phyloP scores from a whole-genome alignment of 1,284 basidiomycete genomes.

The Exobasidium cylindrosporum region DNA sequence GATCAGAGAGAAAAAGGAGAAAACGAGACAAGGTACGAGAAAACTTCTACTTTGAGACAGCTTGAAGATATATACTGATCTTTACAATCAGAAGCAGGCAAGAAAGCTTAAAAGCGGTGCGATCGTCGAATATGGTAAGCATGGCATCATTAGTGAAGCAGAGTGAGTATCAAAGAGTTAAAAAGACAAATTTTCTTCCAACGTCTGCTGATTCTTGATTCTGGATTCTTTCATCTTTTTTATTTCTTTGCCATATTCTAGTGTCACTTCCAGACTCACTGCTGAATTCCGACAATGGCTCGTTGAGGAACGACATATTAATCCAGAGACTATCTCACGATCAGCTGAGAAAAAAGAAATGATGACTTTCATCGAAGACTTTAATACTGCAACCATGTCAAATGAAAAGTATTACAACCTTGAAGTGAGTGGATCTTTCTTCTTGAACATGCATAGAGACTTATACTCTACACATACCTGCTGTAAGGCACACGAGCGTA shows the following conservation, averaged over 20 bases:
- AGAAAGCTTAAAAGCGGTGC: background rate
- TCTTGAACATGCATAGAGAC: background rate
- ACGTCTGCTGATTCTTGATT: too few species aligned
- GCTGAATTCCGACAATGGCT: conserved; percentile 25
- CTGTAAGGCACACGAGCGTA: conserved; percentile 17
- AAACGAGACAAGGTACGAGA: background rate
- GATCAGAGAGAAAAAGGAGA: background rate
- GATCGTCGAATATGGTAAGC: conserved; percentile 4
- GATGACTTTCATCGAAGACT: conserved; percentile 22
- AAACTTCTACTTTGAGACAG: background rate
- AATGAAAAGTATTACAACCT: conserved; percentile 26
- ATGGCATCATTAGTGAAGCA: conserved; percentile 13
- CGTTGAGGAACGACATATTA: conserved; percentile 22
- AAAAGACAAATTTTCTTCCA: too few species aligned
- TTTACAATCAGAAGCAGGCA: background rate
- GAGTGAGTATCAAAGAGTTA: conserved; percentile 1
- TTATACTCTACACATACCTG: background rate
- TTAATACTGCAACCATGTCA: conserved; percentile 24
- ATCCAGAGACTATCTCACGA: conserved; percentile 24
- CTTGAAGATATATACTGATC: too few species aligned
- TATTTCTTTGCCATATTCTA: conserved; percentile 2
- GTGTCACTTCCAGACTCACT: conserved; percentile 18
- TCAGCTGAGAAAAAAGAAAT: conserved; percentile 17
- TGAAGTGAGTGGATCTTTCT: too few species aligned
- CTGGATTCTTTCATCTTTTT: background rate